Base-by-base conservation (phyloP, 768 basidiomycete species). In the Lactifluus pinguis region DNA sequence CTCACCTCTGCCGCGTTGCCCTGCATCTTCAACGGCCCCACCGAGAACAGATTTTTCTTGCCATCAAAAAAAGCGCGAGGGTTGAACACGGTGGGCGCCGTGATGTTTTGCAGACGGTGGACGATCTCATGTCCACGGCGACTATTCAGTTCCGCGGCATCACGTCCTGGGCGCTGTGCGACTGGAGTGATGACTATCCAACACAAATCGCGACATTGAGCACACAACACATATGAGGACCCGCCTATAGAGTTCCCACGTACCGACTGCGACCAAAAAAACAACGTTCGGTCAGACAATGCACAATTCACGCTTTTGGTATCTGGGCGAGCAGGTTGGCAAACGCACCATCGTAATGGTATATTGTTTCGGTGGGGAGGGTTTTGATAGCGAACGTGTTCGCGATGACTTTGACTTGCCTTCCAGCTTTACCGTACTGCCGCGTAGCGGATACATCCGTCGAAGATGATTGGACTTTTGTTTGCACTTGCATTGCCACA, bases 1-100 rank as follows among this genome's bases (percentile, higher is more conserved):
- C 50, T 62, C 47, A 62, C 61, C 61, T 57, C 56, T 13, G 51
- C 56, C 32, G 61, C 56, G 21, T 57, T 57, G 9, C 61, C 61
- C n/a, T 62, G 55, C 39, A 62, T 62, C 56, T 53, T 62, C 52
- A 62, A 21, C 2, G 56, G 47, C 5, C 62, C 59, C 49, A 38
- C 62, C 7, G 62, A 55, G 47, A 56, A 64, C 50, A 64, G 13
- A n/a, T 64, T 64, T 34, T 64, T 64, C 60, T 61, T 62, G 9
- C 63, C 63, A 8, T 64, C 63, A 13, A 34, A 64, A 30, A 62
- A 61, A 1, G 60, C 63, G 30, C 63, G 63, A 2, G 60, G 60
- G 15, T 57, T 61, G 49, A 64, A 64, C 36, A 64, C 54, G 0
- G 51, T 32, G 0, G 63, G 63, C 2, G 45, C 54, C 0, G 60